These are phyloP conservation scores for Pyricularia pennisetigena DNA, from an alignment of 2,329 filamentous ascomycete genomes.

Conservation along the genomic window DNA sequence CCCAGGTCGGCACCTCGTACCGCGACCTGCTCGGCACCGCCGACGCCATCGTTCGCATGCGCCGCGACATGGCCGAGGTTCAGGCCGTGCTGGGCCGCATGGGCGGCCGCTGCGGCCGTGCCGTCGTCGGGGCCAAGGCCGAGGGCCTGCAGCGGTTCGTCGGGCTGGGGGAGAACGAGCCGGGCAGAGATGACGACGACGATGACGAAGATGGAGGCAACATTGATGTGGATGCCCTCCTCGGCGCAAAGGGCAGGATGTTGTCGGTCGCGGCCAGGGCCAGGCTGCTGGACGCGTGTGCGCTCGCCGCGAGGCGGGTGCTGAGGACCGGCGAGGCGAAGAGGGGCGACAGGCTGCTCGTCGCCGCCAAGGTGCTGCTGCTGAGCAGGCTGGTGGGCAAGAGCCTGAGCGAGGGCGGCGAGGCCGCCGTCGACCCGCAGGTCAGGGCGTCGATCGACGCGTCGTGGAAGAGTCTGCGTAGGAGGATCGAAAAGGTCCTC, in stretches of 20 bases:
- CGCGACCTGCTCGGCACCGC: conserved; percentile 85
- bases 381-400: conserved; percentile 68
- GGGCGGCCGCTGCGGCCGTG: conserved; percentile 67
- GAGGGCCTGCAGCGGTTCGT: conserved; percentile 42
- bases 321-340: conserved; percentile 29
- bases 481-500: conserved; percentile 55
- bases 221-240: conserved; percentile 10
- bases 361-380: conserved; percentile 63
- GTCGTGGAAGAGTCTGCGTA: conserved; percentile 54
- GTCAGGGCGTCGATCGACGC: conserved; percentile 39
- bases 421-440: conserved; percentile 16
- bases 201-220: conserved; percentile 13
- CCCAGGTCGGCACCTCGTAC: conserved; percentile 60
- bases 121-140: conserved; percentile 55
- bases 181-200: conserved; percentile 1
- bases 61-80: conserved; percentile 62
- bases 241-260: background rate
- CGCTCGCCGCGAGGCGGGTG: conserved; percentile 36
- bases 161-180: conserved; percentile 13
- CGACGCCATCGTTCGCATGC: conserved; percentile 89
- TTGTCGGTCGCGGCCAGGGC: conserved; percentile 26
- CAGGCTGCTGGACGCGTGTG: conserved; percentile 42
- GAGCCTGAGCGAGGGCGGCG: conserved; percentile 46
- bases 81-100: conserved; percentile 64
- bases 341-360: conserved; percentile 38